Percentiles rank a stretch among this genome's conserved stretches.
Conservation (phyloP, 441 rosid species). For the Mallotus repandus region DNA sequence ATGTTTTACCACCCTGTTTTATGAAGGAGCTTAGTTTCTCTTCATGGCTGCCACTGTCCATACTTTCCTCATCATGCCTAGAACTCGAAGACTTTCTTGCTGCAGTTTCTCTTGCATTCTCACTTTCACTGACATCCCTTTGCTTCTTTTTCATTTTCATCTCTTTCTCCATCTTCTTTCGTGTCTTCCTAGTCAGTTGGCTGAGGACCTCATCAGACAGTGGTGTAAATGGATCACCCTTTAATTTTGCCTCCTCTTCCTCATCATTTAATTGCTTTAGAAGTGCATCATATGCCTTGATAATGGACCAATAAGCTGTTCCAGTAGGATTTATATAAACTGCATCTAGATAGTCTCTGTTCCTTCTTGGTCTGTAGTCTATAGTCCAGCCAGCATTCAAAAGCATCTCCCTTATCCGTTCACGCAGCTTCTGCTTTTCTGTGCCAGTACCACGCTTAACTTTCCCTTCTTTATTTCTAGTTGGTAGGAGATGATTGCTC, state of each 20-base stretch:
- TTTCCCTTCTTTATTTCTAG: slow-evolving; percentile 51
- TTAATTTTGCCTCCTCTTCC: slow-evolving; percentile 47
- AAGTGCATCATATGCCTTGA: slow-evolving; percentile 97
- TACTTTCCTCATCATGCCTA: slow-evolving; percentile 56
- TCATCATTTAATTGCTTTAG: slow-evolving; percentile 67
- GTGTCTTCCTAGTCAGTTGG: slow-evolving; percentile 83
- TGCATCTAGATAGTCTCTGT: slow-evolving; percentile 94
- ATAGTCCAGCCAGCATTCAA: slow-evolving; percentile 91
- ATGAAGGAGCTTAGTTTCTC: slow-evolving; percentile 68
- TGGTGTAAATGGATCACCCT: slow-evolving; percentile 53
- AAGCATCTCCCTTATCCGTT: slow-evolving; percentile 83
- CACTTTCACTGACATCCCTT: slow-evolving; percentile 48
- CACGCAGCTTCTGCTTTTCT: slow-evolving; percentile 96
- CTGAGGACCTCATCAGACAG: slow-evolving; percentile 75
- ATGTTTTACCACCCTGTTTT: slow-evolving; percentile 55
- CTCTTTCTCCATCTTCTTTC: slow-evolving; percentile 73
- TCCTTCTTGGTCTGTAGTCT: slow-evolving; percentile 95
- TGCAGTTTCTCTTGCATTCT: slow-evolving; percentile 40
- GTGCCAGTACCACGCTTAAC: slow-evolving; percentile 88
- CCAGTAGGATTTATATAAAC: slow-evolving; percentile 88
- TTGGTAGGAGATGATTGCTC: slow-evolving; percentile 36
- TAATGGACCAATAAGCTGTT: slow-evolving; percentile 95
- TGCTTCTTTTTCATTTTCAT: slow-evolving; percentile 72
- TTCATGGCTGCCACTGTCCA: slow-evolving; percentile 60
- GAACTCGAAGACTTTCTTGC: slow-evolving; percentile 40